These are phyloP conservation scores for Zopfochytrium polystomum DNA, from an alignment of 371 early-diverging fungal genomes.

Conservation along the genomic window DNA sequence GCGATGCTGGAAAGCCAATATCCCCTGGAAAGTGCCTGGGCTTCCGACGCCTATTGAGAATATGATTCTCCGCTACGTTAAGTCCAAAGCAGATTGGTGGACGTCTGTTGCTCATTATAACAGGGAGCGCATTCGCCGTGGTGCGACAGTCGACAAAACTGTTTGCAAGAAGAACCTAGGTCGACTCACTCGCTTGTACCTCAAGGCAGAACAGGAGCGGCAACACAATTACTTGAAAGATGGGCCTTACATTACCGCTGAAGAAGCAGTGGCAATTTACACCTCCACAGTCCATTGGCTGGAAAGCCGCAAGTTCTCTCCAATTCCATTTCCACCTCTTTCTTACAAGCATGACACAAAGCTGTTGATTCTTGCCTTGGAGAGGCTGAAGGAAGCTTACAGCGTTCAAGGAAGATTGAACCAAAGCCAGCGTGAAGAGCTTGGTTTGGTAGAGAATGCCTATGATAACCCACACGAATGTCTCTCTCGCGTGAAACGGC, in stretches of 20 bases:
- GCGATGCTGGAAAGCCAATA: conserved; percentile 98
- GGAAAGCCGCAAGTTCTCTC: conserved; percentile 94
- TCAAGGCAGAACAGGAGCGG: conserved; percentile 98
- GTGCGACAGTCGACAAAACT: conserved; percentile 99
- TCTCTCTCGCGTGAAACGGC: conserved; percentile 91
- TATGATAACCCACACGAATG: conserved; percentile 97
- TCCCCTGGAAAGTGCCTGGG: conserved; percentile 98
- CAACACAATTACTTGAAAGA: conserved; percentile 98
- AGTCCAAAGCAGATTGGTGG: conserved; percentile 99
- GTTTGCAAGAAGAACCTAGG: conserved; percentile 98
- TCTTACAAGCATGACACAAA: conserved; percentile 99
- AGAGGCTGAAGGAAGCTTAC: conserved; percentile 93
- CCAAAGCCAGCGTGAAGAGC: conserved; percentile 94
- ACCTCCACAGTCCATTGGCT: conserved; percentile 97
- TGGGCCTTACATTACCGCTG: conserved; percentile 95
- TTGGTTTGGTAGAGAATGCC: conserved; percentile 95
- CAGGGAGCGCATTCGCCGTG: conserved; percentile 96
- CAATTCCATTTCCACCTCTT: conserved; percentile 98
- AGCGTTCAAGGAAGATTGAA: conserved; percentile 94
- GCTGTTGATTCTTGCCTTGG: conserved; percentile 90
- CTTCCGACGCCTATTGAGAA: conserved; percentile 96
- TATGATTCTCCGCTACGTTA: conserved; percentile 97
- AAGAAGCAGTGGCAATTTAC: conserved; percentile 97
- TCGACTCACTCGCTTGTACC: conserved; percentile 95
- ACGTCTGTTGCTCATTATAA: conserved; percentile 96